Percentiles rank a stretch among this genome's conserved stretches.
Evolutionary conservation across 2,329 filamentous ascomycete genomes (phyloP).

Genomic region (Kalmusia sp.): DNA sequence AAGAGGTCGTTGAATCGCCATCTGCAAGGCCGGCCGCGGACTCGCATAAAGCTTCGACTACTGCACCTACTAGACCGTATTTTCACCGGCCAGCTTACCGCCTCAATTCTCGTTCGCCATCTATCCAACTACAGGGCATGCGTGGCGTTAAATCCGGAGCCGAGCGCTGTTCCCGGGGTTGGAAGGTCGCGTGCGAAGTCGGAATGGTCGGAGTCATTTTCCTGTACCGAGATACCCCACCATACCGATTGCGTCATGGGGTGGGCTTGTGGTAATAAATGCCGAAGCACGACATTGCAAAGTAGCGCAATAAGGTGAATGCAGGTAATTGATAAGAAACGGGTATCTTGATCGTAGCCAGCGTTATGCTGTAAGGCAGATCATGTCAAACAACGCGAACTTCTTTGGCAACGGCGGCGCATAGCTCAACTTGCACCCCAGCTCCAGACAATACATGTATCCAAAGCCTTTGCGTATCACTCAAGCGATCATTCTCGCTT

Average conservation of each 20-base stretch:
- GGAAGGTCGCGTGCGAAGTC: slow-evolving; percentile 7
- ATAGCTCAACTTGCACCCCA: slow-evolving; percentile 85
- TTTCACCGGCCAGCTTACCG: background rate
- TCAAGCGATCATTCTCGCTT: slow-evolving; percentile 82
- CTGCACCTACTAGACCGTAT: slow-evolving; percentile 10
- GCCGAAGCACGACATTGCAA: no score
- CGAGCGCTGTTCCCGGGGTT: background rate
- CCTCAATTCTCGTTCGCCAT: slow-evolving; percentile 2
- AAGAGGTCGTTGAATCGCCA: background rate
- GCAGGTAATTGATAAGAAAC: no score
- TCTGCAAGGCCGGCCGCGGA: slow-evolving; percentile 5
- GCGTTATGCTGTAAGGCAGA: no score
- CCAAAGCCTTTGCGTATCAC: slow-evolving; percentile 96
- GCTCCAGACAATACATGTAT: slow-evolving; percentile 90
- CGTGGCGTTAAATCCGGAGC: slow-evolving; percentile 2
- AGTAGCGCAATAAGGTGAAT: no score
- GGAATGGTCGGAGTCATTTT: slow-evolving; percentile 8
- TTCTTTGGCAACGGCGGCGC: slow-evolving; percentile 67
- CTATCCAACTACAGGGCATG: background rate
- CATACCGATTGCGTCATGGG: slow-evolving; percentile 6
- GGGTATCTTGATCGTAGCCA: no score
- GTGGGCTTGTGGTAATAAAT: no score
- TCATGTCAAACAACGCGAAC: slow-evolving; percentile 41
- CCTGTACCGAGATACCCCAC: slow-evolving; percentile 4
- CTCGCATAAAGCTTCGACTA: slow-evolving; percentile 2